A percentile compares a stretch with the other conserved stretches of the same genome.
Conservation (phyloP, 163 green algal genomes). For the Chlorella variabilis region DNA sequence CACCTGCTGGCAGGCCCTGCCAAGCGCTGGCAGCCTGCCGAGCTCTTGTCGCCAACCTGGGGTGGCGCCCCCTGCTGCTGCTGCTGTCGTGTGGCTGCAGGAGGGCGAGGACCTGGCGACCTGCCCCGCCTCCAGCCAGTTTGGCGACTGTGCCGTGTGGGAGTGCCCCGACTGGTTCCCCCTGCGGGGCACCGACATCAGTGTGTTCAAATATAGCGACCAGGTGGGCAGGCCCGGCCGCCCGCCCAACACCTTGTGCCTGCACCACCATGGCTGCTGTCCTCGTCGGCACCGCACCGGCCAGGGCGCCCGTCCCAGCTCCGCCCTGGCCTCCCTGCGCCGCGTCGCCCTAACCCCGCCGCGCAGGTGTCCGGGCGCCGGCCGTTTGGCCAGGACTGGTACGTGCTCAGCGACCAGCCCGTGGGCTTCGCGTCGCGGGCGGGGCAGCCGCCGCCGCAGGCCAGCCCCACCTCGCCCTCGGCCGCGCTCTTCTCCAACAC, state of each 20-base stretch:
- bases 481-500: not conserved
- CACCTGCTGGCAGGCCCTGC: no score
- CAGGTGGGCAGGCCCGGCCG: no score
- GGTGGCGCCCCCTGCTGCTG: no score
- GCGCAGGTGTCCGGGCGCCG: not conserved
- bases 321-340: no score
- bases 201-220: slow-evolving; percentile 9
- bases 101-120: not conserved
- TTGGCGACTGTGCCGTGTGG: not conserved
- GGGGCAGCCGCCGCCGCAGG: not conserved
- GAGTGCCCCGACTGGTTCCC: slow-evolving; percentile 2
- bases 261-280: no score
- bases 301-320: no score
- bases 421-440: not conserved
- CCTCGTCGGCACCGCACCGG: no score
- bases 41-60: no score
- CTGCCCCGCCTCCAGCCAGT: not conserved
- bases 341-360: no score
- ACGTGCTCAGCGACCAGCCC: not conserved
- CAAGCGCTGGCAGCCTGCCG: no score
- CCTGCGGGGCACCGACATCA: not conserved
- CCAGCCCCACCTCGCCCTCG: not conserved
- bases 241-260: no score
- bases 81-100: no score
- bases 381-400: slow-evolving; percentile 4